phyloP scores from a whole-genome alignment of 345 rosid genomes.

The Citrus trifoliata region DNA sequence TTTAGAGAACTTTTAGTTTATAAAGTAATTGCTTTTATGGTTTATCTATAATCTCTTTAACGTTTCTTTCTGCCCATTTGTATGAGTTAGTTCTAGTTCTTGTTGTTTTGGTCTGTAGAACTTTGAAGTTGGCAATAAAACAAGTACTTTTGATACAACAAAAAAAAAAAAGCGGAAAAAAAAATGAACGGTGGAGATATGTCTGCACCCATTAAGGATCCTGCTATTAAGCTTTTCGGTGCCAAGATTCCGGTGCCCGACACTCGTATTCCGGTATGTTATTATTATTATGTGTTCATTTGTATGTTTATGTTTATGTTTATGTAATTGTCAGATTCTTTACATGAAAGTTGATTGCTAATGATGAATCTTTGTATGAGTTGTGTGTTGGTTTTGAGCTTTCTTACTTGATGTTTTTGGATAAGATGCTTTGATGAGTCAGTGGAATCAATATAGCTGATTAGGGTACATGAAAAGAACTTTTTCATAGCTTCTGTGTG shows the following conservation, averaged over 20 bases:
- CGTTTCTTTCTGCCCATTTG: conserved; percentile 22
- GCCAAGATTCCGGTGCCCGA: conserved; percentile 58
- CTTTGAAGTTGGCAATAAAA: conserved; percentile 12
- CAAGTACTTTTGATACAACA: neutral
- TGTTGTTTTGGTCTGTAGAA: conserved; percentile 13
- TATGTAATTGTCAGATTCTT: neutral
- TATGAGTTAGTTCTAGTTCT: conserved; percentile 17
- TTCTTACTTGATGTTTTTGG: neutral
- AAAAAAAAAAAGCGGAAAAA: neutral
- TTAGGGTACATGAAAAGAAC: neutral
- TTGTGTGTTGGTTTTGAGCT: neutral
- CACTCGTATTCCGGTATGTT: conserved; percentile 35
- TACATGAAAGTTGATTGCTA: neutral
- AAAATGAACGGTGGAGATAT: conserved; percentile 27
- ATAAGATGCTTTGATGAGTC: neutral
- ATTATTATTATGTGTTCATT: neutral
- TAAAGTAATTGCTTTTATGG: neutral
- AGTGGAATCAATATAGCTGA: conserved; percentile 1
- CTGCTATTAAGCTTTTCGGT: conserved; percentile 74
- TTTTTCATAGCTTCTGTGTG: neutral
- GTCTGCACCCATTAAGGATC: conserved; percentile 36
- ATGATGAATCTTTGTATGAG: neutral
- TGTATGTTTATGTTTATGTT: neutral
- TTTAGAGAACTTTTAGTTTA: conserved; percentile 10
- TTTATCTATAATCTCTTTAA: conserved; percentile 6